Evolutionary conservation across 345 rosid species (phyloP).

Genomic region (Aquilaria yunnanensis): DNA sequence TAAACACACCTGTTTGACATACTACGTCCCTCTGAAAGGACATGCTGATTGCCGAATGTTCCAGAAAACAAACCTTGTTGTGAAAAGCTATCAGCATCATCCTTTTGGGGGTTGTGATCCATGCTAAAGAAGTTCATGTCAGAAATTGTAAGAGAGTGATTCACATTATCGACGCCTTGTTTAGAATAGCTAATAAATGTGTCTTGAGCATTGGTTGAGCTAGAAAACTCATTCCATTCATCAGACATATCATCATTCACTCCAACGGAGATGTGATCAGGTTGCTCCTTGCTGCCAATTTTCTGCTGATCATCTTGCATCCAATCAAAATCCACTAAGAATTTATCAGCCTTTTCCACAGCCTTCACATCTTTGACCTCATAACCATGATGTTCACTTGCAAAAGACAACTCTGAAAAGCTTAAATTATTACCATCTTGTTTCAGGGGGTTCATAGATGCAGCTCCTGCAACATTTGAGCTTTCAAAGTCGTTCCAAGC

Average conservation of each 20-base stretch:
- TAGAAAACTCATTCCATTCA: constrained; percentile 55
- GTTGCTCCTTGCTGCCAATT: too few relatives aligned
- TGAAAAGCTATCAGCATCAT: constrained; percentile 27
- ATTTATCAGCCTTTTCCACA: too few relatives aligned
- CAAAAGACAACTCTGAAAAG: too few relatives aligned
- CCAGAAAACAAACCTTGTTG: constrained; percentile 38
- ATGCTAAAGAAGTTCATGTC: constrained; percentile 30
- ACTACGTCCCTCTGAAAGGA: constrained; percentile 29
- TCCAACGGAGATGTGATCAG: too few relatives aligned
- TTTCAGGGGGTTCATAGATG: constrained; percentile 15
- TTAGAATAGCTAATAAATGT: constrained; percentile 15
- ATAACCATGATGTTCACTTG: too few relatives aligned
- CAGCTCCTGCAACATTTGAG: constrained; percentile 30
- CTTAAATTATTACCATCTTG: constrained; percentile 12
- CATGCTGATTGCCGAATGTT: constrained; percentile 22
- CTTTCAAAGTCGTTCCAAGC: constrained; percentile 59
- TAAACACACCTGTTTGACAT: constrained; percentile 37
- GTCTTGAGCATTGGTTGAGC: constrained; percentile 33
- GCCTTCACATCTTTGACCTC: too few relatives aligned
- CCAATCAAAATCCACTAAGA: too few relatives aligned
- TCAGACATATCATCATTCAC: constrained; percentile 20
- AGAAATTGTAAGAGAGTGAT: constrained; percentile 24
- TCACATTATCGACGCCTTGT: constrained; percentile 14
- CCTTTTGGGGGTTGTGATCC: constrained; percentile 18
- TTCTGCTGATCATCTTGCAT: too few relatives aligned